Base-by-base conservation (phyloP, 1,139 yeast genomes). In the Pichia sp. region DNA sequence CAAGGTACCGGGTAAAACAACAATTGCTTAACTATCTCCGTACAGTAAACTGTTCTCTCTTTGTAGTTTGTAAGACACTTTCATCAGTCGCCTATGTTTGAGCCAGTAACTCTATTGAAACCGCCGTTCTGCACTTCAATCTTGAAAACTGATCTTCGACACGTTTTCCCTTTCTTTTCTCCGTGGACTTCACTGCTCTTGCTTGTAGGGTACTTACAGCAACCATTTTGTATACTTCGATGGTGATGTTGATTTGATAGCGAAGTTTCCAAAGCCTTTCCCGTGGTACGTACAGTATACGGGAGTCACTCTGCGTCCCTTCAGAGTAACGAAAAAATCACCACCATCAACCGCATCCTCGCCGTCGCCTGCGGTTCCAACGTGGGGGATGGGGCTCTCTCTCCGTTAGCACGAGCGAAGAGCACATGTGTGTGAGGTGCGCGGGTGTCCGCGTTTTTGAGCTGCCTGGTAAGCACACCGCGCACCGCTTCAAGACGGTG, bases 211-310 rank as follows among this genome's bases (percentile, higher is more conserved):
- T 48, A 56, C 59, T 51, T 56, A 56, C 59, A 46, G 59, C 59
- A 56, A 56, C 59, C 59, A 56, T 56, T 46, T 42, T 55, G 55
- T 52, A 34, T 55, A 47, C 48, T 54, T 46, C 30, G 28, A 46
- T 46, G 41, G 44, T 36, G 48, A 16, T 48, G 53, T 45, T 51
- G 49, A 41, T 31, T 46, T 46, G 48, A 13, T 34, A 47, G 44
- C n/a, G 37, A 8, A 37, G 42, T 9, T 22, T 19, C 42, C 8
- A 21, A 21, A 21, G 4, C 16, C 42, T 13, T 16, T 25, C 18
- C 18, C 37, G 18, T n/a, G 6, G n/a, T 7, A 34, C 37, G 37
- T 34, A 7, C 37, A 34, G 37, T 18, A 34, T 34, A 3, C 12
- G 8, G 46, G 10, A 12, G 39, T 10, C 30, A 28, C 44, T 18